Evolutionary conservation across 345 rosid species (phyloP), one percentile per base, ranked within the genome.

Genomic region (Clausena lansium): DNA sequence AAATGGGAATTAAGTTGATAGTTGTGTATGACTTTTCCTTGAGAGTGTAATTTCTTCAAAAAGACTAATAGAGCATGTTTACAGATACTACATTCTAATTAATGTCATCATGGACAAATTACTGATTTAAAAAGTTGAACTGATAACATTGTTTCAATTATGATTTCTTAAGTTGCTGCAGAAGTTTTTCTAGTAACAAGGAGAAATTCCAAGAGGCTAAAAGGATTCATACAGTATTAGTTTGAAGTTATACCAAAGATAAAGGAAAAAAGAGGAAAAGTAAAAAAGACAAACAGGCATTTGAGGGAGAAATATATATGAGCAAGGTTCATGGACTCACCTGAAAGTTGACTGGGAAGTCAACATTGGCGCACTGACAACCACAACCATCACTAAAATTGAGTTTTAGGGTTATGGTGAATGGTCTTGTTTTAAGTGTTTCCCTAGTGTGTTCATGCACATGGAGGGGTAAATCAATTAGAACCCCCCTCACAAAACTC

Each of bases 351-450:
- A 83, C 67, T 0, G 88, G 86, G 60, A 86, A 36, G 20, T 77
- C 78, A 41, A 81, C 72, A 63, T 38, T 67, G 75, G 80, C 32
- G 76, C 39, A 61, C 15, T 28, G 68, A 65, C 83, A 79, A 36
- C 86, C 77, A 63, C 85, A 79, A 64, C 83, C 86, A 74, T 83
- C 80, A 24, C 78, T 77, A 39, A 83, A 75, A 70, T 81, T 81
- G 78, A 86, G 75, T 75, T 83, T 83, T 77, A 83, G 54, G 73
- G 77, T n/a, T 59, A 83, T 70, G 41, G 63, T 82, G 72, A 86
- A 77, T 59, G 79, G 41, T 54, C 82, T 84, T 65, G 73, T 38
- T 79, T 83, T 71, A 64, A 59, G 76, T n/a, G 81, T 86, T 80
- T 81, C 81, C 83, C 85, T 86, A 83, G 74, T 52, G 55, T 47